A percentile compares a stretch with the other conserved stretches of the same genome.
phyloP scores from a whole-genome alignment of 83 land plant species.

The Diphasiastrum complanatum region DNA sequence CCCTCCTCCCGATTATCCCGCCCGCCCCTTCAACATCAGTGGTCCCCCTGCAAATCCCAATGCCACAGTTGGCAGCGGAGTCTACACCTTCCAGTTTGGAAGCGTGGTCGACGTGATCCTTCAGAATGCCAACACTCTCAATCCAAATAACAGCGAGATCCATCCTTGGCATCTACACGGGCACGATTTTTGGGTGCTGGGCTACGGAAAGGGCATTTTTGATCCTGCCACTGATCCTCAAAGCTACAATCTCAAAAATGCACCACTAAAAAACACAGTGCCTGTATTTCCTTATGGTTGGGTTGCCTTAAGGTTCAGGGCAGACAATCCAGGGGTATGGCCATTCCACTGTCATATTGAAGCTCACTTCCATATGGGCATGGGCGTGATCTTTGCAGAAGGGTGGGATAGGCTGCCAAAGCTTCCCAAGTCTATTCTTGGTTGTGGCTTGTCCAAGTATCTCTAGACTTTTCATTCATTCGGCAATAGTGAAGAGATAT shows the following conservation, averaged over 20 bases:
- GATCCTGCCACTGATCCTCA: constrained; percentile 12
- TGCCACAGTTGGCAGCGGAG: constrained; percentile 20
- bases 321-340: constrained; percentile 46
- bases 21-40: not conserved
- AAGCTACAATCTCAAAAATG: constrained; percentile 14
- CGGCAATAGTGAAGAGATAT: no score
- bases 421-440: constrained; percentile 19
- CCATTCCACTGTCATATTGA: constrained; percentile 32
- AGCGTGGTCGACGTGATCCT: constrained; percentile 31
- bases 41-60: constrained; percentile 9
- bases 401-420: constrained; percentile 20
- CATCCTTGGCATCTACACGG: constrained; percentile 53
- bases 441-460: constrained; percentile 32
- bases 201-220: constrained; percentile 31
- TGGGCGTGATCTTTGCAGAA: constrained; percentile 36
- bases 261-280: constrained; percentile 32
- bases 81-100: constrained; percentile 14
- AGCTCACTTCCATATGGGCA: constrained; percentile 30
- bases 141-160: constrained; percentile 27
- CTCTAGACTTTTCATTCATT: no score
- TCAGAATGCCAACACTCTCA: constrained; percentile 36
- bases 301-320: constrained; percentile 28
- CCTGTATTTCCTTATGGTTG: constrained; percentile 36
- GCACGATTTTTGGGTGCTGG: constrained; percentile 46
- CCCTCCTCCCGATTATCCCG: constrained; percentile 15